These are phyloP conservation scores for Aurantiochytrium sp. DNA, from an alignment of 108 stramenopile genomes.

Conservation along the genomic window DNA sequence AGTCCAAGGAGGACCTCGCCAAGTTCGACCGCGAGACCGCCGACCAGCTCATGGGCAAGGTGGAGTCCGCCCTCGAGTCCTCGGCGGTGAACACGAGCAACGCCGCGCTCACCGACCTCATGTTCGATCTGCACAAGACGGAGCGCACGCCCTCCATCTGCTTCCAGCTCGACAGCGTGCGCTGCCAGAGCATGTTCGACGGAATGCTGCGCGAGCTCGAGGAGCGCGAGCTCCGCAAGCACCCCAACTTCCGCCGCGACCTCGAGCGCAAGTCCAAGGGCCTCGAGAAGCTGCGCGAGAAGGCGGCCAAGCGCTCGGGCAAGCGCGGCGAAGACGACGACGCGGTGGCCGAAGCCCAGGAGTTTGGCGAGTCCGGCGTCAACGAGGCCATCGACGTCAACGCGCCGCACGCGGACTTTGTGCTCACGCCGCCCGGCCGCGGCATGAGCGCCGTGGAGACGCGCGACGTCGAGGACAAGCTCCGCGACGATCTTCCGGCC, in stretches of 20 bases:
- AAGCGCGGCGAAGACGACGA: slow-evolving; percentile 79
- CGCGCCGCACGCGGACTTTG: slow-evolving; percentile 92
- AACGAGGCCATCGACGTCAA: slow-evolving; percentile 84
- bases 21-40: slow-evolving; percentile 58
- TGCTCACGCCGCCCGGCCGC: slow-evolving; percentile 79
- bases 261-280: slow-evolving; percentile 41
- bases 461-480: slow-evolving; percentile 84
- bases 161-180: slow-evolving; percentile 96
- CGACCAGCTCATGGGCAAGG: slow-evolving; percentile 61
- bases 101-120: background rate
- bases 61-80: background rate
- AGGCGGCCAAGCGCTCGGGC: slow-evolving; percentile 76
- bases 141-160: slow-evolving; percentile 88
- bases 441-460: slow-evolving; percentile 85
- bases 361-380: slow-evolving; percentile 75
- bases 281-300: slow-evolving; percentile 74
- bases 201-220: slow-evolving; percentile 79
- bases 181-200: slow-evolving; percentile 93
- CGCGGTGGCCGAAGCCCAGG: slow-evolving; percentile 83
- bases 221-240: slow-evolving; percentile 77
- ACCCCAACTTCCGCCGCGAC: slow-evolving; percentile 85
- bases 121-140: slow-evolving; percentile 59
- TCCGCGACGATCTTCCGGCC: slow-evolving; percentile 71
- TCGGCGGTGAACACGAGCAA: background rate
- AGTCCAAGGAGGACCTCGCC: slow-evolving; percentile 76